A percentile compares a stretch with the other conserved stretches of the same genome.
Conservation (phyloP, 1,139 yeast species). For the Suzukiozyma palmioleophila region DNA sequence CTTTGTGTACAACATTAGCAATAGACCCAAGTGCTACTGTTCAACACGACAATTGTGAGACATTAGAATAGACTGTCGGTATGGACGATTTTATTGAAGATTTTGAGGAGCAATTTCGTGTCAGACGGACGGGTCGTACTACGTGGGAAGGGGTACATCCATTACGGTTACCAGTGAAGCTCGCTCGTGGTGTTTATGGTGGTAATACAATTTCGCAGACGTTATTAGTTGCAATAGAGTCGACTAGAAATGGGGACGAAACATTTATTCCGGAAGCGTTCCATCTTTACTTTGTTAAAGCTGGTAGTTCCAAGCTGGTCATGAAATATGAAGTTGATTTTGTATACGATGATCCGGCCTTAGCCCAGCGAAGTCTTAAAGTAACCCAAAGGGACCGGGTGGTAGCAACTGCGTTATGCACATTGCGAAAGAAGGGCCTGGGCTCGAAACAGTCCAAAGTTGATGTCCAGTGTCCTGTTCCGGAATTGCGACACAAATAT, state of each 20-base stretch:
- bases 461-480: constrained; percentile 16
- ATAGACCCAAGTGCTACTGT: too few relatives aligned
- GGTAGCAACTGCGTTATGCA: constrained; percentile 28
- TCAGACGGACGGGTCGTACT: constrained; percentile 25
- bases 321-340: constrained; percentile 57
- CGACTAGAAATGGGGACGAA: constrained; percentile 18
- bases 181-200: constrained; percentile 75
- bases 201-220: constrained; percentile 77
- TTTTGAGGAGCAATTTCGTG: constrained; percentile 39
- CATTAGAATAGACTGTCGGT: too few relatives aligned
- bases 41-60: too few relatives aligned
- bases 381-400: constrained; percentile 27
- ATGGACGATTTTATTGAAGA: constrained; percentile 8
- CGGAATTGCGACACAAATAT: constrained; percentile 20
- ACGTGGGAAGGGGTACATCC: constrained; percentile 37
- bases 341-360: constrained; percentile 34
- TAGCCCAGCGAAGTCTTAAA: constrained; percentile 23
- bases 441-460: constrained; percentile 3
- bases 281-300: constrained; percentile 37
- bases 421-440: constrained; percentile 15
- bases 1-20: too few relatives aligned
- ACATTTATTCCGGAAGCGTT: constrained; percentile 33
- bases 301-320: constrained; percentile 47
- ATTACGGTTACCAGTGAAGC: constrained; percentile 34
- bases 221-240: constrained; percentile 56